These are phyloP conservation scores for Aureobasidium sp. DNA, from an alignment of 2,329 filamentous ascomycete species.

Conservation along the genomic window DNA sequence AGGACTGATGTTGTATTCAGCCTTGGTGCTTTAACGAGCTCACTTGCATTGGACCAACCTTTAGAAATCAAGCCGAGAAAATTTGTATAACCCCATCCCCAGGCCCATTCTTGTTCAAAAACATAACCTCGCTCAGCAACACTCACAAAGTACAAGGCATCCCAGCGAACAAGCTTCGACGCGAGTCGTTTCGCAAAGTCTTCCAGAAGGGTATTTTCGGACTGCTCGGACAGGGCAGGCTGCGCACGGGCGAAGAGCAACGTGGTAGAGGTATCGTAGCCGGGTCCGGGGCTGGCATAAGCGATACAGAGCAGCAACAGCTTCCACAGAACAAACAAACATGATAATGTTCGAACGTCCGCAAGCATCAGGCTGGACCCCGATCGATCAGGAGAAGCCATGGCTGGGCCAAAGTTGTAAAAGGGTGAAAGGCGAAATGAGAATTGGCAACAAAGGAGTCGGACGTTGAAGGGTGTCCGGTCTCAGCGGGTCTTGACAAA, in stretches of 20 bases:
- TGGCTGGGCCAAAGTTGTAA: background rate
- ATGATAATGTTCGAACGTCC: conserved; percentile 17
- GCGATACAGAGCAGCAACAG: conserved; percentile 54
- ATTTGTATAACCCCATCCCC: conserved; percentile 50
- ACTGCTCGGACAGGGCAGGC: conserved; percentile 9
- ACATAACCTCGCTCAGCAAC: conserved; percentile 54
- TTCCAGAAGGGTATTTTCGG: conserved; percentile 9
- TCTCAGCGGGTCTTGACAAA: conserved; percentile 4
- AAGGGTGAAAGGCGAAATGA: conserved; percentile 8
- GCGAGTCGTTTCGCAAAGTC: conserved; percentile 12
- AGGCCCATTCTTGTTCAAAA: conserved; percentile 82
- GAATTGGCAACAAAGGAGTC: conserved; percentile 9
- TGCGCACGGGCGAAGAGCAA: conserved; percentile 33
- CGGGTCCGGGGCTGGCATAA: conserved; percentile 46
- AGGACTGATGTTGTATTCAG: conserved; percentile 10
- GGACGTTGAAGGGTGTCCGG: background rate
- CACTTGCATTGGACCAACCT: conserved; percentile 29
- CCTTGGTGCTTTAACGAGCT: background rate
- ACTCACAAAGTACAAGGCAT: conserved; percentile 67
- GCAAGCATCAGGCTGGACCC: background rate
- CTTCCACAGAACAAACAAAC: conserved; percentile 58
- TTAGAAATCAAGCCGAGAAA: conserved; percentile 33
- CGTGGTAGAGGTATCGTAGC: conserved; percentile 72
- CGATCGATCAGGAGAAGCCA: background rate
- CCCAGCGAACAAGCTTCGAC: conserved; percentile 64